Evolutionary conservation across 345 rosid species (phyloP), one percentile per base, ranked within the genome.

Genomic region (Camelina hispida): DNA sequence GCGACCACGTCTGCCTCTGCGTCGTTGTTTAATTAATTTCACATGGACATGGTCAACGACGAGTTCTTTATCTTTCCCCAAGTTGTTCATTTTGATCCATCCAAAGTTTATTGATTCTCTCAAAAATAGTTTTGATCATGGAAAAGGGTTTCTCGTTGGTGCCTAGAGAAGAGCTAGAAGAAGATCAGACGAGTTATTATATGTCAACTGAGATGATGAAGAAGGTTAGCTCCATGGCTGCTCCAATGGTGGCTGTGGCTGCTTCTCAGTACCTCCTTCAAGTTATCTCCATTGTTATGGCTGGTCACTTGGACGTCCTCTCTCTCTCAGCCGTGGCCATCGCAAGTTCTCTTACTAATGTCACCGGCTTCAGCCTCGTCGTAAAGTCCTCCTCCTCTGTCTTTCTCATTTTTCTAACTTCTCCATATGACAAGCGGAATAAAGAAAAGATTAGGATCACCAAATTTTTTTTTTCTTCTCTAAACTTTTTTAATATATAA

Each of bases 171-270:
- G 58, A 76, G 13, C 44, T 54, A 42, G 32, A 37, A 65, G 66
- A 48, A 12, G 69, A 74, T 2, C 20, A 75, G 2, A 67, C 10
- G 5, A 75, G 42, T 48, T 9, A 28, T 43, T 69, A 7, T 69
- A n/a, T 71, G 15, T 56, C 71, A 35, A 35, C 51, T 30, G 70
- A 16, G 54, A 76, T 75, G 79, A 59, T 79, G 59, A 79, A 64
- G 64, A 74, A 69, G 43, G 76, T 79, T 14, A 79, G 73, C 30
- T 79, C 1, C 32, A 69, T 79, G 79, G 76, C 79, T 28, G 76
- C 62, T n/a, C 82, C 82, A 42, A 79, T 79, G 82, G 79, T 74
- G 47, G 79, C 79, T 58, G 79, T 79, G 25, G 28, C 73, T 10
- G 30, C 70, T 57, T 79, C 79, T 50, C 62, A 64, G 6, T 69